Evolutionary conservation across 768 basidiomycete species (phyloP), one percentile per base, ranked within the genome.

Genomic region (Grammothele lineata): DNA sequence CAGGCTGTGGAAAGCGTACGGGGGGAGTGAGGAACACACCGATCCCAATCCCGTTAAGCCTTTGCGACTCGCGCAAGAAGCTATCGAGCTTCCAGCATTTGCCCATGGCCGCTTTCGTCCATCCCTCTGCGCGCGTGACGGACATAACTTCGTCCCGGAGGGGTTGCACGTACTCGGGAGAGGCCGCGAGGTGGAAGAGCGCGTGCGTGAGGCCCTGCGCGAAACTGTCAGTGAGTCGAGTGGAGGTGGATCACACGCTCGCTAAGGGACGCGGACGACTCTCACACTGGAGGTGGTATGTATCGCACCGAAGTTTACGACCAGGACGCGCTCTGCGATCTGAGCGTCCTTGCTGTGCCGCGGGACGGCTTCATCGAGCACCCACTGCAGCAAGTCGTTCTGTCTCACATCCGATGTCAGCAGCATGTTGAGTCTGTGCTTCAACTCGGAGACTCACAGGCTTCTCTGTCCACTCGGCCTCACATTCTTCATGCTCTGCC

Each of bases 1-100:
- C n/a, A n/a, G n/a, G n/a, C n/a, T n/a, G n/a, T n/a, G n/a, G n/a
- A n/a, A n/a, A n/a, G n/a, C n/a, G n/a, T n/a, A n/a, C n/a, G n/a
- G 30, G 24, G 21, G 45, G 11, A 22, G 12, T 5, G 19, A 8
- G 17, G 7, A n/a, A 46, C 57, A 33, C 36, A 62, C 61, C n/a
- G 14, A 19, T 6, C 17, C 36, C 42, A 5, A 62, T 44, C 0
- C 62, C 60, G n/a, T 51, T 50, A 2, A 57, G n/a, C 8, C 67
- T 57, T 34, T 63, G 56, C 7, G 60, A 58, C 45, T 67, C 69
- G 18, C 63, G 63, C 47, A 69, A 15, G 43, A 71, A 66, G 37
- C 65, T 69, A 46, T 70, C 67, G 11, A 69, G 43, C 43, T 64
- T 63, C 40, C 53, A 48, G 59, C 67, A 60, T 34, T 62, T 60